Conservation (phyloP, 2,329 filamentous ascomycete species). For the Orbilia blumenaviensis region DNA sequence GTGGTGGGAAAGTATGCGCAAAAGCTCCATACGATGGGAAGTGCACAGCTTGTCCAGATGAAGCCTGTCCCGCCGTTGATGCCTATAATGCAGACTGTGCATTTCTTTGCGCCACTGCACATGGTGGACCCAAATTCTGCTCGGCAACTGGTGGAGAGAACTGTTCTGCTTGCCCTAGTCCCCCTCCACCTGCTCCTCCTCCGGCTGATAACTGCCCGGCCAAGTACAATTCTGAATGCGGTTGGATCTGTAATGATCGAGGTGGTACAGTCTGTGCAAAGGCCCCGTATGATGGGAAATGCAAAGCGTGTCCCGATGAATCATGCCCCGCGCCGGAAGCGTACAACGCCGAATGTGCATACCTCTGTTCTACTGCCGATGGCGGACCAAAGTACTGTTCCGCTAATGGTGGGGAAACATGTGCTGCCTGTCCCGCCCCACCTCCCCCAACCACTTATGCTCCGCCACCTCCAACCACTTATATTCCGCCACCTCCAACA, state of each 20-base stretch:
- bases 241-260: neutral
- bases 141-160: neutral
- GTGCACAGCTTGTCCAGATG: neutral
- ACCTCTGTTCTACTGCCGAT: neutral
- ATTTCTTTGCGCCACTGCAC: neutral
- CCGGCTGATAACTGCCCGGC: neutral
- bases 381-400: neutral
- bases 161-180: neutral
- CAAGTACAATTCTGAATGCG: neutral
- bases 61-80: neutral
- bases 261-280: neutral
- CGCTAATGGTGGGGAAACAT: neutral
- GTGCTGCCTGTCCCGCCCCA: neutral
- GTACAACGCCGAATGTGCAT: neutral
- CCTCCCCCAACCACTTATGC: neutral
- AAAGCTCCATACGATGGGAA: neutral
- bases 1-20: neutral
- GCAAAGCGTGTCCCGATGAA: neutral
- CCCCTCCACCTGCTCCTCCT: neutral
- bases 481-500: neutral
- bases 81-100: neutral
- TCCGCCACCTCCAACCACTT: neutral
- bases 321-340: neutral
- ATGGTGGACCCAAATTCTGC: neutral
- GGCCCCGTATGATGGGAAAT: neutral